phyloP scores from a whole-genome alignment of 1,139 yeast genomes.

The Yamadazyma dushanensis region DNA sequence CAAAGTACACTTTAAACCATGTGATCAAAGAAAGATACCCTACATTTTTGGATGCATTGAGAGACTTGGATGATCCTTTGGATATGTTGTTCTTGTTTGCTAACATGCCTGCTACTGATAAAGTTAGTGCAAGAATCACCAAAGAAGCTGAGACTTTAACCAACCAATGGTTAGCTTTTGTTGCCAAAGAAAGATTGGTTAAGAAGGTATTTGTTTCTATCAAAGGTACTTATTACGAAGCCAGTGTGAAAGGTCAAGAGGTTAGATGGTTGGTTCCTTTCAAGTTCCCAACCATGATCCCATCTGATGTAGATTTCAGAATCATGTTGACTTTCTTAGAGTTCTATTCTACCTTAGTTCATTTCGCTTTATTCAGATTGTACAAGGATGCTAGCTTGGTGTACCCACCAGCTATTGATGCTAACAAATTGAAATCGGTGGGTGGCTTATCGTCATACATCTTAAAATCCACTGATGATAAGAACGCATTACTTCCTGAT shows the following conservation, averaged over 20 bases:
- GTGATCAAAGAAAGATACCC: constrained; percentile 96
- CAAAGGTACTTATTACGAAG: constrained; percentile 96
- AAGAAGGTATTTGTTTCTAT: constrained; percentile 93
- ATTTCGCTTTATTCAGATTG: constrained; percentile 81
- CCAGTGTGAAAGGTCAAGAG: constrained; percentile 86
- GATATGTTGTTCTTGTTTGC: constrained; percentile 93
- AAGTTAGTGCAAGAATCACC: constrained; percentile 74
- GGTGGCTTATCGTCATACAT: constrained; percentile 90
- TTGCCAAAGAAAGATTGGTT: constrained; percentile 79
- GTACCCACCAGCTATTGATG: constrained; percentile 88
- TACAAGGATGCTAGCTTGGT: constrained; percentile 83
- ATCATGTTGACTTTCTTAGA: constrained; percentile 96
- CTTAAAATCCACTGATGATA: constrained; percentile 46
- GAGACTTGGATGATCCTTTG: constrained; percentile 94
- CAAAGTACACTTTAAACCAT: constrained; percentile 83
- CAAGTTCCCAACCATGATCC: constrained; percentile 94
- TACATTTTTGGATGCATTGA: constrained; percentile 83
- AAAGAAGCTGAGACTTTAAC: constrained; percentile 84
- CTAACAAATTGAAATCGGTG: constrained; percentile 70
- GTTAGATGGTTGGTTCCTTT: constrained; percentile 96
- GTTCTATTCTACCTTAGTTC: constrained; percentile 88
- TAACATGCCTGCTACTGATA: constrained; percentile 91
- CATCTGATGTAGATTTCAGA: constrained; percentile 91
- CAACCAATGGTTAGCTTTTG: constrained; percentile 94
- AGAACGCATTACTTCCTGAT: constrained; percentile 41